These are phyloP conservation scores for Orbilia oligospora DNA, from an alignment of 2,329 filamentous ascomycete genomes.

Conservation along the genomic window DNA sequence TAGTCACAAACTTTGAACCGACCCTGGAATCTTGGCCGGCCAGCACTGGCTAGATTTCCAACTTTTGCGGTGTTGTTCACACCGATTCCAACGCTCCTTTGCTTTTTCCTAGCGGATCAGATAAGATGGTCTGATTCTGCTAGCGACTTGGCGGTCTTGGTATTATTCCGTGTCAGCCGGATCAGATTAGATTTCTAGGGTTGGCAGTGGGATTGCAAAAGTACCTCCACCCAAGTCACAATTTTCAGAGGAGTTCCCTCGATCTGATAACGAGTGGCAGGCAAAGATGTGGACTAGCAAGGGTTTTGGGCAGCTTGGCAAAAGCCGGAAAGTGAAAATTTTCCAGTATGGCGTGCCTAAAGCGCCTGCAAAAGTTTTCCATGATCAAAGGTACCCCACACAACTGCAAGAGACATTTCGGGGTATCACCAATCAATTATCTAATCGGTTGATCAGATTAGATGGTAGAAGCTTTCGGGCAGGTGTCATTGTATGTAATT, in stretches of 20 bases:
- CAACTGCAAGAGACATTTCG: constrained; percentile 22
- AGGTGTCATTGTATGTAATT: constrained; percentile 32
- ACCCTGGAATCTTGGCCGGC: constrained; percentile 37
- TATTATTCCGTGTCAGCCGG: constrained; percentile 61
- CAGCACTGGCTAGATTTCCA: constrained; percentile 22
- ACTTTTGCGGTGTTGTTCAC: constrained; percentile 32
- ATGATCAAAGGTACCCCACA: constrained; percentile 36
- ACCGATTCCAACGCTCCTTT: constrained; percentile 24
- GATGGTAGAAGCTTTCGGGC: constrained; percentile 38
- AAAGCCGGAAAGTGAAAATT: constrained; percentile 55
- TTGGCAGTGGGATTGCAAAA: constrained; percentile 21
- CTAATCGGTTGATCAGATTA: constrained; percentile 61
- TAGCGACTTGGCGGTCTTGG: constrained; percentile 56
- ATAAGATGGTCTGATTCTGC: constrained; percentile 58
- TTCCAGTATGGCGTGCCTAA: constrained; percentile 56
- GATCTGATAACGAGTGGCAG: constrained; percentile 56
- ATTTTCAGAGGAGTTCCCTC: constrained; percentile 59
- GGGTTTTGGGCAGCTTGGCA: constrained; percentile 38
- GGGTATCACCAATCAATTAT: constrained; percentile 55
- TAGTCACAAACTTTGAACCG: constrained; percentile 28
- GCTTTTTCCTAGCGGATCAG: constrained; percentile 56
- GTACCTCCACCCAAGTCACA: constrained; percentile 36
- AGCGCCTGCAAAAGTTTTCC: constrained; percentile 31
- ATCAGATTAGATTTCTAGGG: constrained; percentile 61
- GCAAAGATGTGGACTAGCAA: constrained; percentile 47